Base-by-base conservation (phyloP, 208 protist genomes). In the Tritrichomonas foetus region DNA sequence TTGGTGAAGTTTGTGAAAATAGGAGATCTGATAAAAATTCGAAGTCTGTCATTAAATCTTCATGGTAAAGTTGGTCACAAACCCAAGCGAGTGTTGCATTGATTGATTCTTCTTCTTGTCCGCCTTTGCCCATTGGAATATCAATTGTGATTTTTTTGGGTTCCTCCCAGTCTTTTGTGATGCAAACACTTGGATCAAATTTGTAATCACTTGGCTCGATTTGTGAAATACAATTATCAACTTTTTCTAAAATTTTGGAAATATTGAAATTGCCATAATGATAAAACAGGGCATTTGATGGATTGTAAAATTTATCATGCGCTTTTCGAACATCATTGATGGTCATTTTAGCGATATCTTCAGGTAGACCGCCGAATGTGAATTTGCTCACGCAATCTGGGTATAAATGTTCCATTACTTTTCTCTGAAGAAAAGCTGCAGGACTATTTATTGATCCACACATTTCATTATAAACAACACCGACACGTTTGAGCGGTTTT, bases 381-480 rank as follows among this genome's bases (percentile, higher is more conserved):
- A 93, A 93, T 3, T 74, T 5, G 44, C 94, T 93, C 16, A 95
- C 44, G 14, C 75, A 94, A 41, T 95, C 80, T 0, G 94, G 72
- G 50, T 95, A 96, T n/a, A 93, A 41, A 92, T 41, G 16, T 9
- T 49, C 8, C 39, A 74, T 50, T 41, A n/a, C 80, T 25, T 36
- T 50, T 80, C 66, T 44, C 80, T 47, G 44, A 93, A 41, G 3
- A n/a, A 33, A 50, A 50, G 47, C 9, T 93, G 72, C 9, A 75
- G 2, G 95, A 78, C 25, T 92, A 64, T 61, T 94, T 75, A 66
- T 94, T 95, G 30, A 66, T 47, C 95, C 94, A 74, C 93, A 84
- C 95, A 96, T 96, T 94, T 96, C 95, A 84, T 95, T 95, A 72
- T 94, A 95, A 11, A 96, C 94, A 44, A 96, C 78, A 41, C 95